Conservation (phyloP, 2,329 filamentous ascomycete species). For the Fusarium metavorans region DNA sequence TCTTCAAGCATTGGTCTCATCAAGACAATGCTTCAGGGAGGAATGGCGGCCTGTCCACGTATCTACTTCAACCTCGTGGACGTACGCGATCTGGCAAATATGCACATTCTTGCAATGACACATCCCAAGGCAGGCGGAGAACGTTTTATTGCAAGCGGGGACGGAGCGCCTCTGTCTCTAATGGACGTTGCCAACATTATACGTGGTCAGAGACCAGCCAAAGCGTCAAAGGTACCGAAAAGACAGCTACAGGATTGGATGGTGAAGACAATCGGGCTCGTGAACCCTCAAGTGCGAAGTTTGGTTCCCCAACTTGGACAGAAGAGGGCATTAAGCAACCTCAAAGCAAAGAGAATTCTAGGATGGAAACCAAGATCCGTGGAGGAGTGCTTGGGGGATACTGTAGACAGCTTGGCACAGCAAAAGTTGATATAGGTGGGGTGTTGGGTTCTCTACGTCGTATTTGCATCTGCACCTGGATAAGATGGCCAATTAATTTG, state of each 20-base stretch:
- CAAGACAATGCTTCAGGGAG: conserved; percentile 5
- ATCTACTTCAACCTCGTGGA: conserved; percentile 7
- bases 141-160: not conserved
- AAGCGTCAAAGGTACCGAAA: not conserved
- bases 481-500: not conserved
- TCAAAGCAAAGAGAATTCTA: not conserved
- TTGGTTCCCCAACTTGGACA: not conserved
- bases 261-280: not conserved
- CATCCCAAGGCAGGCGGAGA: not conserved
- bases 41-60: conserved; percentile 3
- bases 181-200: not conserved
- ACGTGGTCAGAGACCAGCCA: not conserved
- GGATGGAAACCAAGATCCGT: not conserved
- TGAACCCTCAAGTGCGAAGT: not conserved
- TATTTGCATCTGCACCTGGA: not conserved
- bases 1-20: not conserved
- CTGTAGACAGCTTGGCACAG: not conserved
- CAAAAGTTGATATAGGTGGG: not conserved
- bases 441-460: not conserved
- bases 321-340: not conserved
- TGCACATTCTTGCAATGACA: not conserved
- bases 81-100: not conserved
- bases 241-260: not conserved
- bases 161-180: not conserved
- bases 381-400: not conserved